Percentiles rank a stretch among this genome's conserved stretches.
Conservation (phyloP, 2,329 filamentous ascomycete species). For the Aspergillus flavus region DNA sequence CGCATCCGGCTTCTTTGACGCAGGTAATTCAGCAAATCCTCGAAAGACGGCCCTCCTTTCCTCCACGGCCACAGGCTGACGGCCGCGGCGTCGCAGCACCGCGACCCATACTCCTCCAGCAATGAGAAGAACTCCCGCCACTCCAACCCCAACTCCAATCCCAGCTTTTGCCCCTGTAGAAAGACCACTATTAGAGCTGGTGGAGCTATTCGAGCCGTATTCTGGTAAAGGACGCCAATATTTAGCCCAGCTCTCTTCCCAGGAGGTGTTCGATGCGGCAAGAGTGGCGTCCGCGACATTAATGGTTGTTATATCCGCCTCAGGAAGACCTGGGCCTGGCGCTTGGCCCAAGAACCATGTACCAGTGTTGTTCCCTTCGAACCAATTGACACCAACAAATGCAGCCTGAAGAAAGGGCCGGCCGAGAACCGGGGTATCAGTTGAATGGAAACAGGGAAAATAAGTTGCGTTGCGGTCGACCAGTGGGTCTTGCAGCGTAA, state of each 20-base stretch:
- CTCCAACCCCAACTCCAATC: conserved; percentile 12
- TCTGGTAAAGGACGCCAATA: conserved; percentile 16
- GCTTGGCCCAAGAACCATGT: conserved; percentile 27
- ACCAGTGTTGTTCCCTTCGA: conserved; percentile 13
- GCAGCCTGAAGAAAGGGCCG: conserved; percentile 29
- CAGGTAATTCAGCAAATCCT: not conserved
- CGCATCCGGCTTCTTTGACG: not conserved
- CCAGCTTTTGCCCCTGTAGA: conserved; percentile 12
- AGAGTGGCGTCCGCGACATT: conserved; percentile 1
- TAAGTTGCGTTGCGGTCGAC: conserved; percentile 21
- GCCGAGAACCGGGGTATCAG: conserved; percentile 20
- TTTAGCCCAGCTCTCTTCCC: conserved; percentile 19
- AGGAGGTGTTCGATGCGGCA: conserved; percentile 4
- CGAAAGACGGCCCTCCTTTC: not conserved
- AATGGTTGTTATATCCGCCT: conserved; percentile 8
- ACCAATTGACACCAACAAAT: conserved; percentile 26
- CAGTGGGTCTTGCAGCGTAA: conserved; percentile 26
- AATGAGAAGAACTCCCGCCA: conserved; percentile 8
- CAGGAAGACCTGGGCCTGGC: conserved; percentile 21
- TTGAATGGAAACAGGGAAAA: conserved; percentile 24
- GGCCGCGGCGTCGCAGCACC: conserved; percentile 4
- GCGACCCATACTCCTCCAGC: conserved; percentile 3
- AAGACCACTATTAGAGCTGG: not conserved
- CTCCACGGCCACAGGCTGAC: not conserved
- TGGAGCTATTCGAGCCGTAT: not conserved